phyloP scores from a whole-genome alignment of 1,284 basidiomycete genomes.

The Pyrrhoderma noxium region DNA sequence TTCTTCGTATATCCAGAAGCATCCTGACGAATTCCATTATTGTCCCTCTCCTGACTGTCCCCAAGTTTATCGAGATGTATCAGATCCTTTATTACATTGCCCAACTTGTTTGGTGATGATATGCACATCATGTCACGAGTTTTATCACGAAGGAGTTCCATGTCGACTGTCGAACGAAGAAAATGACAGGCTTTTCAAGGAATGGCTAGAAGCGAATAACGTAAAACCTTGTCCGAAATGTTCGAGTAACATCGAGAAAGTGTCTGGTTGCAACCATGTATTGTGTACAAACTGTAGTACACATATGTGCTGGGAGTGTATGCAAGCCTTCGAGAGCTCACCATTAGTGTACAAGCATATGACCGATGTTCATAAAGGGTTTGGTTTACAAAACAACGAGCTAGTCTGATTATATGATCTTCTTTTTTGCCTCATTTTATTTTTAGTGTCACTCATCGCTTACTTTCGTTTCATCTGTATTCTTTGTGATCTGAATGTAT shows the following conservation, averaged over 20 bases:
- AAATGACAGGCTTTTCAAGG: slow-evolving; percentile 29
- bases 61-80: slow-evolving; percentile 56
- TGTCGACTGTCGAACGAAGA: slow-evolving; percentile 49
- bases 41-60: slow-evolving; percentile 71
- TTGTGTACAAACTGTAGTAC: slow-evolving; percentile 25
- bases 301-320: slow-evolving; percentile 31
- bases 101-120: slow-evolving; percentile 63
- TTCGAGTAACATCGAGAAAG: slow-evolving; percentile 29
- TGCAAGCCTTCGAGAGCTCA: slow-evolving; percentile 22
- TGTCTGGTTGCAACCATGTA: slow-evolving; percentile 31
- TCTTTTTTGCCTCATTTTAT: no score
- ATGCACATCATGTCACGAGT: slow-evolving; percentile 56
- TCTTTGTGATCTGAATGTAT: no score
- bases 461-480: no score
- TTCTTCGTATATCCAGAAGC: slow-evolving; percentile 44
- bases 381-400: slow-evolving; percentile 6
- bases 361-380: slow-evolving; percentile 14
- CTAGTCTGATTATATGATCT: no score
- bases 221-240: slow-evolving; percentile 33
- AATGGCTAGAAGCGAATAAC: slow-evolving; percentile 27
- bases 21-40: slow-evolving; percentile 53
- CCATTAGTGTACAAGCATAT: slow-evolving; percentile 25
- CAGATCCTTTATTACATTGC: slow-evolving; percentile 52
- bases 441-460: no score
- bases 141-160: slow-evolving; percentile 56